A percentile compares a stretch with the other conserved stretches of the same genome.
These are phyloP conservation scores for Eucalyptus sideroxylon DNA, from an alignment of 345 rosid species.

Conservation along the genomic window DNA sequence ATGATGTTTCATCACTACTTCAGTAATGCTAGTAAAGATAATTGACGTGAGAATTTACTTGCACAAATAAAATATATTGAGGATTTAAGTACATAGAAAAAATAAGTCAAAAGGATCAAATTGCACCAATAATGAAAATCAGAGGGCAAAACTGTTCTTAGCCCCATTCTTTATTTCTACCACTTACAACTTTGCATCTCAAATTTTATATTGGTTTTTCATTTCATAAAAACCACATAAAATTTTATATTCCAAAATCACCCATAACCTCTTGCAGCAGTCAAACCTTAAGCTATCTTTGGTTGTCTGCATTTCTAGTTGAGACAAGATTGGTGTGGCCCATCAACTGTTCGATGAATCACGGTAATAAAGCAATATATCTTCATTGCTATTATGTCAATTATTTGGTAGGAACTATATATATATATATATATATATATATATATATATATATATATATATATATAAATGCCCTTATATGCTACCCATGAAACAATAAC, in stretches of 20 bases:
- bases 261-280: background rate
- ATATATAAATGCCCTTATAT: background rate
- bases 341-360: background rate
- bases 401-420: background rate
- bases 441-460: background rate
- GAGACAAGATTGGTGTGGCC: accelerated
- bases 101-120: background rate
- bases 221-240: background rate
- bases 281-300: background rate
- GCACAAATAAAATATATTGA: background rate
- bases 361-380: background rate
- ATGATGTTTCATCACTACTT: background rate
- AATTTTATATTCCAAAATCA: background rate
- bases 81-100: background rate
- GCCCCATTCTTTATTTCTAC: background rate
- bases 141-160: background rate
- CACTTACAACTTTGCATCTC: background rate
- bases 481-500: background rate
- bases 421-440: too few species aligned
- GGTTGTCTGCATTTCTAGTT: background rate
- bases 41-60: background rate
- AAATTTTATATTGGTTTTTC: background rate
- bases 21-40: background rate
- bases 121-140: background rate
- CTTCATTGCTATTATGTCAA: background rate